A percentile compares a stretch with the other conserved stretches of the same genome.
Evolutionary conservation across 2,329 filamentous ascomycete species (phyloP).

Genomic region (Lasiodiplodia gonubiensis): DNA sequence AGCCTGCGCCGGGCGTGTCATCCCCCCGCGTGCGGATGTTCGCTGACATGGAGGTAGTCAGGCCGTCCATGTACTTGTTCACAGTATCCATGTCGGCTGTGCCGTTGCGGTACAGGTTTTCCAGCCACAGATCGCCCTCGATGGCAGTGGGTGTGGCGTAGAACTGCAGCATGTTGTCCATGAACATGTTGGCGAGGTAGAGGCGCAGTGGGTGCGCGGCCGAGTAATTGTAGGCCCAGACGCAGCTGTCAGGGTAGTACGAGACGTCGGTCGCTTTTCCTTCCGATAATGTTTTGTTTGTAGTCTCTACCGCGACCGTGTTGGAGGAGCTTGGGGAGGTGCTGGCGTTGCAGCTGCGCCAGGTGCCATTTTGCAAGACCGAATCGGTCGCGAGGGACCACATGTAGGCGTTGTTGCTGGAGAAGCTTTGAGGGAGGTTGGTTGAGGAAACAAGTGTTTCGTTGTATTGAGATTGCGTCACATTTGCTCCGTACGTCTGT

Average conservation of each 20-base stretch:
- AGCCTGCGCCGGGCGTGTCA: neutral
- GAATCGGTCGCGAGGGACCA: neutral
- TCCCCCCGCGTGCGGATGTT: neutral
- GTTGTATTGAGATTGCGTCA: neutral
- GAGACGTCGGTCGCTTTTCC: no score
- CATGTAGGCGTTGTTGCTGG: neutral
- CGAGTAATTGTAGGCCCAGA: conserved; percentile 1
- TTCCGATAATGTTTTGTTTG: neutral
- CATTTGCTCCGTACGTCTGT: conserved; percentile 6
- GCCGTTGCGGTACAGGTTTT: conserved; percentile 8
- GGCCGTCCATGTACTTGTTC: neutral
- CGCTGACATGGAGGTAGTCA: neutral
- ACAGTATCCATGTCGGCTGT: neutral
- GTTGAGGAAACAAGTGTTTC: neutral
- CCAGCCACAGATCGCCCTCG: neutral
- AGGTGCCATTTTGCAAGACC: neutral
- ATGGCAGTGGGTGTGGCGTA: neutral
- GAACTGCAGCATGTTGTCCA: neutral
- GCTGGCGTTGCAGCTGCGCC: conserved; percentile 2
- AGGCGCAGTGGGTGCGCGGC: neutral
- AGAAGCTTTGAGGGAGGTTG: neutral
- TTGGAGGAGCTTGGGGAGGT: neutral
- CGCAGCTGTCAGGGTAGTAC: conserved; percentile 3
- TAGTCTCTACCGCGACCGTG: neutral
- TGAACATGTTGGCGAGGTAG: neutral